Conservation (phyloP, 495 filamentous ascomycete genomes). For the Choiromyces venosus region DNA sequence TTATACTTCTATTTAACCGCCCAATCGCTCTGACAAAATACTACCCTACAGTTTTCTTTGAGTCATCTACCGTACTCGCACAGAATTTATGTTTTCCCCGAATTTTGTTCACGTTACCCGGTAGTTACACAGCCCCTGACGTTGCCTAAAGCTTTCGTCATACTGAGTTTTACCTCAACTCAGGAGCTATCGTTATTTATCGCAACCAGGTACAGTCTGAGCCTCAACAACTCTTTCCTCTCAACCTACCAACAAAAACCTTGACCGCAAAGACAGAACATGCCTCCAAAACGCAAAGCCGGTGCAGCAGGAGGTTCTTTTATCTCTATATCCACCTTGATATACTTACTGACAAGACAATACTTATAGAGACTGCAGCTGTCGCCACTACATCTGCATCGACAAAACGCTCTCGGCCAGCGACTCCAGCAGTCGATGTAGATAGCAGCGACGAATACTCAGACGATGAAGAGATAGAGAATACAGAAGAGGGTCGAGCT, state of each 20-base stretch:
- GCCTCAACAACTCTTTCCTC: not conserved
- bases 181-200: not conserved
- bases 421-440: conserved; percentile 23
- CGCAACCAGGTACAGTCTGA: not conserved
- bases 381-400: not conserved
- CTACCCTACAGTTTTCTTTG: too few relatives aligned
- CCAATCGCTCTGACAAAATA: not conserved
- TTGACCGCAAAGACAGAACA: not conserved
- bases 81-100: too few relatives aligned
- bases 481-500: conserved; percentile 33
- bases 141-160: not conserved
- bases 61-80: too few relatives aligned
- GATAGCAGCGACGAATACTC: conserved; percentile 37
- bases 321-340: not conserved
- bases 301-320: conserved; percentile 13
- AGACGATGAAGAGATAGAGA: conserved; percentile 25
- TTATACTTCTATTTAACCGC: not conserved
- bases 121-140: not conserved
- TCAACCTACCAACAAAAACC: not conserved
- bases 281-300: conserved; percentile 30
- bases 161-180: not conserved
- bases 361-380: conserved; percentile 14
- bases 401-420: conserved; percentile 33
- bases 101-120: not conserved
- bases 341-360: not conserved